These are phyloP conservation scores for Geotrichum klebahnii DNA, from an alignment of 1,139 yeast genomes.

Conservation along the genomic window DNA sequence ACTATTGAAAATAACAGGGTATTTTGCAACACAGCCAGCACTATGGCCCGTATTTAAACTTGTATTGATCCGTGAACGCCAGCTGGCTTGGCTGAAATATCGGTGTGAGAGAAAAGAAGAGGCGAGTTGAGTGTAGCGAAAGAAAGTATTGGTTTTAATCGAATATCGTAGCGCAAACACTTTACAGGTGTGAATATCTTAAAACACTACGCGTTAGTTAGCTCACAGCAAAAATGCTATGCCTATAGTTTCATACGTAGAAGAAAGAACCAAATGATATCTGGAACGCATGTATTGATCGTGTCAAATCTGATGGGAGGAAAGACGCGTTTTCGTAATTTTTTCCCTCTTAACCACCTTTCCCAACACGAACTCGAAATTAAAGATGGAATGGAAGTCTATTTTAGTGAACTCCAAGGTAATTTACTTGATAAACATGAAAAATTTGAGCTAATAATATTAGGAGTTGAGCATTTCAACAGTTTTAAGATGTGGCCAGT, in stretches of 20 bases:
- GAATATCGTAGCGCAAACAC: background rate
- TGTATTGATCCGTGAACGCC: background rate
- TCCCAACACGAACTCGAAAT: background rate
- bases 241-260: background rate
- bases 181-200: background rate
- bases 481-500: conserved; percentile 82
- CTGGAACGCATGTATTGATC: background rate
- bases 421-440: background rate
- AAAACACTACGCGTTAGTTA: background rate
- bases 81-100: background rate
- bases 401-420: conserved; percentile 18
- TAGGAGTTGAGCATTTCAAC: conserved; percentile 21
- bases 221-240: background rate
- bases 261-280: too few relatives aligned
- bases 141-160: background rate
- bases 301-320: background rate
- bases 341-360: background rate
- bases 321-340: conserved; percentile 8
- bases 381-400: conserved; percentile 19
- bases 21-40: conserved; percentile 3
- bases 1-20: background rate
- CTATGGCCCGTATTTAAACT: background rate
- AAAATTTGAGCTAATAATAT: background rate
- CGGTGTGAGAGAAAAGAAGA: background rate
- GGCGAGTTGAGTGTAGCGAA: background rate